Evolutionary conservation across 2,329 filamentous ascomycete genomes (phyloP), one percentile per base, ranked within the genome.

Genomic region (Arthrocladium fulminans): DNA sequence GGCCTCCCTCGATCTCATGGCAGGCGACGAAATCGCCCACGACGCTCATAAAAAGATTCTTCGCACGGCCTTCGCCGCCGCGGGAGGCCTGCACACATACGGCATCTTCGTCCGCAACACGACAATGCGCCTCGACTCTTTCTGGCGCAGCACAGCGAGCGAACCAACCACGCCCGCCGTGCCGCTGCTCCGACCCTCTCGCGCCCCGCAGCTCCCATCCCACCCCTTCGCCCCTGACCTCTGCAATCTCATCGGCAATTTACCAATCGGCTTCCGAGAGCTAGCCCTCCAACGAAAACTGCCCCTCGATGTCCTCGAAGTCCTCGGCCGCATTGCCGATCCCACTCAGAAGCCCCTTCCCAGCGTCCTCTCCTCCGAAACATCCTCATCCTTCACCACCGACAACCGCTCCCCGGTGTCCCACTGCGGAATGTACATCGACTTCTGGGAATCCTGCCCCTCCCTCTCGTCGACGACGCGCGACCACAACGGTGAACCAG

Each of bases 11-110:
- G 23, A 23, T n/a, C 41, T 44, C 22, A 44, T 44, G 41, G 41
- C 41, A 3, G 41, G 41, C 13, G 41, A 44, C 41, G 27, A 29
- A n/a, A 25, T 30, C 24, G 41, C 41, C 3, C 41, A 44, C 41
- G 17, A 44, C 17, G 41, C 41, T 8, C 41, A 30, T 9, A 44
- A 44, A 22, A 44, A 17, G n/a, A 30, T 44, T 27, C 41, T 44
- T 9, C 41, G 41, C 7, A 30, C 41, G 4, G 41, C 41, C 25
- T 44, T 44, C 24, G 41, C 41, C n/a, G 25, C 24, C 12, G 44
- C 57, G 19, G 61, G 59, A n/a, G 63, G 63, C 4, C 35, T 61
- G 12, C 47, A 46, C 42, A 41, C 37, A 15, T 60, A 60, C 42
- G 45, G 41, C 23, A 7, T 27, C 9, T 44, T 44, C 27, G 41